A percentile compares a stretch with the other conserved stretches of the same genome.
Conservation (phyloP, 2,329 filamentous ascomycete genomes). For the Hypoxylon sp. region DNA sequence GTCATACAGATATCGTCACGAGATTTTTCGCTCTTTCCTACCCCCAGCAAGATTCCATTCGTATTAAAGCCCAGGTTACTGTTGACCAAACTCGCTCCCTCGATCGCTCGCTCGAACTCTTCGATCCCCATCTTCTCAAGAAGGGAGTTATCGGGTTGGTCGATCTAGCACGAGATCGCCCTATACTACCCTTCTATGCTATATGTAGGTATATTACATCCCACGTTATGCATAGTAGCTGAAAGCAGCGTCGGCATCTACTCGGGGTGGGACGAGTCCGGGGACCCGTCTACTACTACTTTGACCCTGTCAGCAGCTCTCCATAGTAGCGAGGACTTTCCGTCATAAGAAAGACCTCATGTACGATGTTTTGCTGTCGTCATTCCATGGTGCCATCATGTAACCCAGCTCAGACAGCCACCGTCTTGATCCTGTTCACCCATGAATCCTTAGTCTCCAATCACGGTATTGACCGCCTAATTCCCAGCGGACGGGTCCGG, state of each 20-base stretch:
- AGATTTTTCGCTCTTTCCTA: neutral
- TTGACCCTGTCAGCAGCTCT: slow-evolving; percentile 9
- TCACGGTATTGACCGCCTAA: slow-evolving; percentile 11
- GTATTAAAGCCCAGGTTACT: neutral
- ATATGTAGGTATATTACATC: neutral
- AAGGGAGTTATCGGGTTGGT: slow-evolving; percentile 7
- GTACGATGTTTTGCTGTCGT: neutral
- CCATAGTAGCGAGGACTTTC: slow-evolving; percentile 6
- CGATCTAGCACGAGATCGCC: slow-evolving; percentile 16
- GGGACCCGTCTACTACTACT: neutral
- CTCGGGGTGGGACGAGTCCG: slow-evolving; percentile 5
- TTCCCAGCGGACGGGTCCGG: slow-evolving; percentile 9
- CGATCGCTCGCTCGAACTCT: slow-evolving; percentile 1
- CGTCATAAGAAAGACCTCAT: neutral
- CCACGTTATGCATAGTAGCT: neutral
- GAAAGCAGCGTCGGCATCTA: slow-evolving; percentile 6
- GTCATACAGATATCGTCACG: neutral
- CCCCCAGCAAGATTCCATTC: neutral
- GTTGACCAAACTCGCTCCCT: neutral
- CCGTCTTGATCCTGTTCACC: neutral
- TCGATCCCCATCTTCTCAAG: slow-evolving; percentile 1
- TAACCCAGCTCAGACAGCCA: neutral
- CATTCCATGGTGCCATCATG: neutral
- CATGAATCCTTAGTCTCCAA: slow-evolving; percentile 1
- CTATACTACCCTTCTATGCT: neutral